phyloP scores from a whole-genome alignment of 1,284 basidiomycete genomes.

The Fistulinella cinereoalba region DNA sequence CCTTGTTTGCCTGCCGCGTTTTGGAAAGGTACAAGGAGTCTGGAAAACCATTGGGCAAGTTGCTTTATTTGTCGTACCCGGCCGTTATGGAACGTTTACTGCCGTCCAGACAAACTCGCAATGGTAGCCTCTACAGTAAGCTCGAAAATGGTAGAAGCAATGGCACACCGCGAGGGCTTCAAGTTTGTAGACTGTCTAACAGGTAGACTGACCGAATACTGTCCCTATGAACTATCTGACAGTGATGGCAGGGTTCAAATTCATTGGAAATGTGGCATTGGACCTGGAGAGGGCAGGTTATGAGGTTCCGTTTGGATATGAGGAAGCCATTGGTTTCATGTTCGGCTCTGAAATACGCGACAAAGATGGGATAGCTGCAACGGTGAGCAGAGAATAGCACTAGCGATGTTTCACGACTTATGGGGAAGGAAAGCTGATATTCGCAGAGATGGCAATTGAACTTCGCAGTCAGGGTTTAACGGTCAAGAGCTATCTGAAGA shows the following conservation, averaged over 20 bases:
- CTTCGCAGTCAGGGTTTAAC: slow-evolving; percentile 53
- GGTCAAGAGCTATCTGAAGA: slow-evolving; percentile 54
- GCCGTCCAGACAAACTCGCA: slow-evolving; percentile 55
- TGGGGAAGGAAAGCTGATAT: slow-evolving; percentile 47
- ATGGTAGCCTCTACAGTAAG: slow-evolving; percentile 88
- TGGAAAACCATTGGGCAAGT: slow-evolving; percentile 53
- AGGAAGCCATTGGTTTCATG: slow-evolving; percentile 89
- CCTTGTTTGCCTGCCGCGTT: slow-evolving; percentile 65
- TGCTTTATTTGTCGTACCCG: neutral
- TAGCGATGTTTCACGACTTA: neutral
- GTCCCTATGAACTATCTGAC: neutral
- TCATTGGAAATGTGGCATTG: slow-evolving; percentile 78
- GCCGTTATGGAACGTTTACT: neutral
- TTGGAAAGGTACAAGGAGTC: slow-evolving; percentile 58
- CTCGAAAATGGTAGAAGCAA: slow-evolving; percentile 80
- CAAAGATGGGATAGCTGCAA: slow-evolving; percentile 81
- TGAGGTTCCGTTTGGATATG: slow-evolving; percentile 79
- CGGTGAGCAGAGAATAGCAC: slow-evolving; percentile 42
- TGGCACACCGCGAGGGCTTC: slow-evolving; percentile 75
- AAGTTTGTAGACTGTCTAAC: slow-evolving; percentile 81
- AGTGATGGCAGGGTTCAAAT: slow-evolving; percentile 65
- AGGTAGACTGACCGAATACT: slow-evolving; percentile 42
- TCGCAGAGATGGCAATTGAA: slow-evolving; percentile 60
- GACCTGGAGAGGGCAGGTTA: slow-evolving; percentile 62
- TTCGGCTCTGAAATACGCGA: slow-evolving; percentile 74